Evolutionary conservation across 441 rosid genomes (phyloP).

Genomic region (Pelargonium myrrhifolium): DNA sequence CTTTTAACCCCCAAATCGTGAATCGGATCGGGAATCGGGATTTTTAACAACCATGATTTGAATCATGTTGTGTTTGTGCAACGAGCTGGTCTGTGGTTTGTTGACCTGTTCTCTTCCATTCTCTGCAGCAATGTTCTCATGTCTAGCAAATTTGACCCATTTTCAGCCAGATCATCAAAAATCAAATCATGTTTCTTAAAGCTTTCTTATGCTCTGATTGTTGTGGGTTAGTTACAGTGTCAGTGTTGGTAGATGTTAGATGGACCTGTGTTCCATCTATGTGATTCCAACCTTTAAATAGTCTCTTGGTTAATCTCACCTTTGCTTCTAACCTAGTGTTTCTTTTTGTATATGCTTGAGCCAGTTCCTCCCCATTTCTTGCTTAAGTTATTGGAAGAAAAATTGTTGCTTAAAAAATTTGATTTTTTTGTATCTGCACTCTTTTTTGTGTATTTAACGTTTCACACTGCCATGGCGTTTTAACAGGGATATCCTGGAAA

Average conservation of each 20-base stretch:
- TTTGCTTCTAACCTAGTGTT: too few relatives aligned
- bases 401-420: too few relatives aligned
- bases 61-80: too few relatives aligned
- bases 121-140: not conserved
- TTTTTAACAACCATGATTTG: too few relatives aligned
- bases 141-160: not conserved
- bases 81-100: not conserved
- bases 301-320: too few relatives aligned
- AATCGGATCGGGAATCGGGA: too few relatives aligned
- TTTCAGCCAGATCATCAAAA: not conserved
- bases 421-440: too few relatives aligned
- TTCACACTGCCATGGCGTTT: not conserved
- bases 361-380: too few relatives aligned
- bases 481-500: constrained; percentile 98
- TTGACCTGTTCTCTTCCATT: too few relatives aligned
- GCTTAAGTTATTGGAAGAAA: too few relatives aligned
- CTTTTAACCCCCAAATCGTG: too few relatives aligned
- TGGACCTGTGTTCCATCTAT: not conserved
- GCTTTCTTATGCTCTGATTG: not conserved
- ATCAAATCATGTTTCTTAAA: not conserved
- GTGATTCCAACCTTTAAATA: not conserved
- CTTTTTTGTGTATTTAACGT: not conserved
- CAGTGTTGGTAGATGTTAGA: not conserved
- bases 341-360: too few relatives aligned
- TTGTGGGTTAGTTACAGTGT: not conserved